Percentiles rank a stretch among this genome's conserved stretches.
Evolutionary conservation across 345 rosid species (phyloP).

Genomic region (Dimocarpus longan): DNA sequence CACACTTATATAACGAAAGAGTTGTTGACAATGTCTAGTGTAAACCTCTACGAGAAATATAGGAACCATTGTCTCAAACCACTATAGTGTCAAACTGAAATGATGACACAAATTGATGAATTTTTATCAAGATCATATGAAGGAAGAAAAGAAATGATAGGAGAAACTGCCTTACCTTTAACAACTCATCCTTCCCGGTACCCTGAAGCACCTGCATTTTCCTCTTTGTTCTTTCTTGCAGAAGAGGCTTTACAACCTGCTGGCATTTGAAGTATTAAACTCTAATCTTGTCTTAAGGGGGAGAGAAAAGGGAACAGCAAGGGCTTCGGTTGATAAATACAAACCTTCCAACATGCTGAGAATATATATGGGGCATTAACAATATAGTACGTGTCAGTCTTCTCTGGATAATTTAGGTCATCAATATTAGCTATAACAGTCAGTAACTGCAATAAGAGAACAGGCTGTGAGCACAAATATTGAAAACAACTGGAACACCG

Average conservation of each 20-base stretch:
- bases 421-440: constrained; percentile 79
- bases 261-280: constrained; percentile 15
- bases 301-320: neutral
- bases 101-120: neutral
- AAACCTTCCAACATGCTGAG: constrained; percentile 94
- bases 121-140: neutral
- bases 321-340: constrained; percentile 7
- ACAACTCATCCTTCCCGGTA: constrained; percentile 76
- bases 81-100: neutral
- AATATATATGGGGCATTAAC: constrained; percentile 91
- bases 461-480: neutral
- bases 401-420: constrained; percentile 97
- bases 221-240: constrained; percentile 92
- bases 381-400: constrained; percentile 80
- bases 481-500: neutral
- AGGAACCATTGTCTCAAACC: neutral
- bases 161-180: constrained; percentile 59
- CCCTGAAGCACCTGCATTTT: constrained; percentile 90
- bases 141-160: neutral
- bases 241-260: constrained; percentile 84
- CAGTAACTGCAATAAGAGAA: constrained; percentile 61
- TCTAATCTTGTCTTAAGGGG: neutral
- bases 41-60: neutral
- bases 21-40: neutral
- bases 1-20: neutral